A percentile compares a stretch with the other conserved stretches of the same genome.
These are phyloP conservation scores for Lipomyces orientalis DNA, from an alignment of 805 yeast species.

Conservation along the genomic window DNA sequence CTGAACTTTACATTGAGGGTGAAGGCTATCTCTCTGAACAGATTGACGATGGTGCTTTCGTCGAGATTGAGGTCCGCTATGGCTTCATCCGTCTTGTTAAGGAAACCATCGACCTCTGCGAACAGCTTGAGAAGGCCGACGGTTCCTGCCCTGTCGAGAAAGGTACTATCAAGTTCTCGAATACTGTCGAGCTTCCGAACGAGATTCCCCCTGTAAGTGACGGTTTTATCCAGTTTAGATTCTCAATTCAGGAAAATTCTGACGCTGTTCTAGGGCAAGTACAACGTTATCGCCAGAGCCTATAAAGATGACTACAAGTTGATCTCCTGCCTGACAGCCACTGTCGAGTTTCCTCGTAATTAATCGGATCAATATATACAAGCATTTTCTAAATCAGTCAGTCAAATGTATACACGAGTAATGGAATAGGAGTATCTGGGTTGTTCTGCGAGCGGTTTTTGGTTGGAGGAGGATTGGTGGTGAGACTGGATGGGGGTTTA, in stretches of 20 bases:
- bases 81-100: slow-evolving; percentile 88
- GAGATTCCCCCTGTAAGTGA: slow-evolving; percentile 86
- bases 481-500: not conserved
- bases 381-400: not conserved
- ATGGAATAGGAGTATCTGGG: slow-evolving; percentile 10
- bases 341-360: slow-evolving; percentile 44
- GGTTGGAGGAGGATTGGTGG: not conserved
- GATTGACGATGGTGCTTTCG: slow-evolving; percentile 86
- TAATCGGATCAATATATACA: not conserved
- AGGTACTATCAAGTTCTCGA: slow-evolving; percentile 70
- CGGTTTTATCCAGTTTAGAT: not conserved
- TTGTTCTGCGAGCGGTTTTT: not conserved
- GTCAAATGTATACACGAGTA: not conserved
- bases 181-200: slow-evolving; percentile 80
- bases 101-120: slow-evolving; percentile 93
- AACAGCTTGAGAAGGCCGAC: slow-evolving; percentile 80
- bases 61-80: slow-evolving; percentile 89
- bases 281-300: slow-evolving; percentile 86
- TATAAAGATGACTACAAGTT: slow-evolving; percentile 81
- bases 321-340: slow-evolving; percentile 75
- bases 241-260: not conserved
- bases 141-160: slow-evolving; percentile 78
- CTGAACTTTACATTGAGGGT: slow-evolving; percentile 79
- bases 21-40: slow-evolving; percentile 62
- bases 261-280: slow-evolving; percentile 56